These are phyloP conservation scores for Rhodotorula sp. DNA, from an alignment of 1,284 basidiomycete species.

Conservation along the genomic window DNA sequence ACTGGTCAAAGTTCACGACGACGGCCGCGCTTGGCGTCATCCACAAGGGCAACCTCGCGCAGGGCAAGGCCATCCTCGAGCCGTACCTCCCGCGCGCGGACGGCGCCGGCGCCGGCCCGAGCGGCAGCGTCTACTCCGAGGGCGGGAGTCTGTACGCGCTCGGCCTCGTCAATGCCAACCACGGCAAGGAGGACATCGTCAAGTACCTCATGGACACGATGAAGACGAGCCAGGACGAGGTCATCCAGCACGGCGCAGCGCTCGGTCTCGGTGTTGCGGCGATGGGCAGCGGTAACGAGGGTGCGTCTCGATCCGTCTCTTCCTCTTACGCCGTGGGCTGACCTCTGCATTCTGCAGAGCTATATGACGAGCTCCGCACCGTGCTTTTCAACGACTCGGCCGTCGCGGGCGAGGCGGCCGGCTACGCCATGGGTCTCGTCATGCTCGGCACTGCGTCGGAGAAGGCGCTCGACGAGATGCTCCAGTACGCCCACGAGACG, in stretches of 20 bases:
- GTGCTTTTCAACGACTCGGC: constrained; percentile 89
- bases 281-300: constrained; percentile 80
- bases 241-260: constrained; percentile 93
- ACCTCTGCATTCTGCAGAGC: constrained; percentile 56
- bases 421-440: constrained; percentile 92
- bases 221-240: constrained; percentile 66
- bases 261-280: constrained; percentile 88
- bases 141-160: constrained; percentile 90
- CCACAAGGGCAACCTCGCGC: constrained; percentile 90
- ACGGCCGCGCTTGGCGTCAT: constrained; percentile 94
- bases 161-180: constrained; percentile 83
- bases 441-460: constrained; percentile 87
- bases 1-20: constrained; percentile 97
- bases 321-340: neutral
- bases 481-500: constrained; percentile 89
- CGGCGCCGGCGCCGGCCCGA: constrained; percentile 54
- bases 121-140: constrained; percentile 70
- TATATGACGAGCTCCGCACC: constrained; percentile 86
- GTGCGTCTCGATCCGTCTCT: constrained; percentile 45
- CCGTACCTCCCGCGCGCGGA: constrained; percentile 79
- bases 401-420: constrained; percentile 87
- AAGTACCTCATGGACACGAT: constrained; percentile 75
- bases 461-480: constrained; percentile 83
- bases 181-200: constrained; percentile 62
- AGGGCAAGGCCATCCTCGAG: constrained; percentile 87